Base-by-base conservation (phyloP, 305 asterid species). In the Fraxinus latifolia region DNA sequence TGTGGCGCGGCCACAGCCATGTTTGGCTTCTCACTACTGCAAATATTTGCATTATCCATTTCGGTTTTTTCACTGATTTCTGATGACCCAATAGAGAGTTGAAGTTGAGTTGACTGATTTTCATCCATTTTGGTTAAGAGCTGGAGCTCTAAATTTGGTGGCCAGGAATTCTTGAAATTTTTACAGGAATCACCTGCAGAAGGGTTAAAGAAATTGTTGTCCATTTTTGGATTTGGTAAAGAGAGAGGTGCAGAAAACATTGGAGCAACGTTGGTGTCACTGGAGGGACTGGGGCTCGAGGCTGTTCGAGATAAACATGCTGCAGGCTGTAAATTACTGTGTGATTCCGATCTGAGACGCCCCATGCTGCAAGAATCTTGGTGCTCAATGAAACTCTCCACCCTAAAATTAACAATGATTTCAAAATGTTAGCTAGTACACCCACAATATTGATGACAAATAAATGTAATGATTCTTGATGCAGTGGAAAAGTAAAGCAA, bases 351-450 rank as follows among this genome's bases (percentile, higher is more conserved):
- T 68, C 87, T 88, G 85, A 85, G 83, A 0, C 82, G 88, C 17
- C 91, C 92, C 83, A 90, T 53, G 47, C 86, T 87, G 82, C 98
- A 95, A 27, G 90, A 89, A 79, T 94, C 97, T 82, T 93, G 98
- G 74, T 94, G 98, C 84, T 94, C 98, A 1, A 94, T 93, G 86
- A 94, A 93, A 83, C 95, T 93, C 89, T 95, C 98, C 85, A 92
- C 97, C 88, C 98, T 95, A 83, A 0, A 76, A 82, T 80, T 21
- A 19, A 68, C 19, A 37, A 73, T 60, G 11, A 3, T 50, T 50
- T 50, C 60, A 50, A 11, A 42, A 42, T 42, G 15, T 36, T 36
- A 37, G 2, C 44, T 37, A 37, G 44, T 37, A 37, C 53, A n/a
- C n/a, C n/a, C n/a, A 42, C 27, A 2, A 34, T 17, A 47, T 71